Percentiles rank a stretch among this genome's conserved stretches.
phyloP scores from a whole-genome alignment of 257 asterid species.

The Lantana camara region DNA sequence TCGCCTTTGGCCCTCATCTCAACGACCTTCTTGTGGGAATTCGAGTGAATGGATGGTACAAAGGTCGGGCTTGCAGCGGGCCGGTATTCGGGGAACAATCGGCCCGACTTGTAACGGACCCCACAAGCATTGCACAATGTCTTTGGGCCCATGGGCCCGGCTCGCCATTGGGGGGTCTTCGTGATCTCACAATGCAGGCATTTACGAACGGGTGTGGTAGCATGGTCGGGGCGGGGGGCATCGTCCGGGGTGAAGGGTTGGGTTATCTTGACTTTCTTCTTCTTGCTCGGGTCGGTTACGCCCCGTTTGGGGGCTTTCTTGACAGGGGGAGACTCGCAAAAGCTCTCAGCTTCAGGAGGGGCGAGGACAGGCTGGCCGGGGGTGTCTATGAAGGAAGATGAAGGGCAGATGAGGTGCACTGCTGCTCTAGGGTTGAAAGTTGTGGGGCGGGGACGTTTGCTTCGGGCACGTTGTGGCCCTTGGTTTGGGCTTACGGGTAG shows the following conservation, averaged over 20 bases:
- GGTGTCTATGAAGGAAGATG: conserved; percentile 34
- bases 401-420: conserved; percentile 49
- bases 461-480: conserved; percentile 84
- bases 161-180: conserved; percentile 73
- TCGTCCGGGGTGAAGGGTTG: conserved; percentile 23
- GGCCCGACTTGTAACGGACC: conserved; percentile 64
- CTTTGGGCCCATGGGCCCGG: conserved; percentile 70
- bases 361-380: conserved; percentile 39
- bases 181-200: conserved; percentile 69
- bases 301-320: conserved; percentile 28
- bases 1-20: conserved; percentile 56
- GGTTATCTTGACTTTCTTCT: conserved; percentile 53
- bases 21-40: conserved; percentile 60
- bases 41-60: conserved; percentile 57
- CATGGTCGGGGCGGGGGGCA: conserved; percentile 27
- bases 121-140: conserved; percentile 74
- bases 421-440: conserved; percentile 62
- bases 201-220: conserved; percentile 51
- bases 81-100: conserved; percentile 64
- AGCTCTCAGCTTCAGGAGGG: conserved; percentile 41
- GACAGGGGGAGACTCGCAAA: conserved; percentile 40
- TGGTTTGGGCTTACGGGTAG: conserved; percentile 47
- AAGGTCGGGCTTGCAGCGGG: conserved; percentile 75
- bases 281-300: conserved; percentile 53
- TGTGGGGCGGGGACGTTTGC: conserved; percentile 91